Evolutionary conservation across 768 basidiomycete genomes (phyloP).

Genomic region (Macrolepiota fuliginosa): DNA sequence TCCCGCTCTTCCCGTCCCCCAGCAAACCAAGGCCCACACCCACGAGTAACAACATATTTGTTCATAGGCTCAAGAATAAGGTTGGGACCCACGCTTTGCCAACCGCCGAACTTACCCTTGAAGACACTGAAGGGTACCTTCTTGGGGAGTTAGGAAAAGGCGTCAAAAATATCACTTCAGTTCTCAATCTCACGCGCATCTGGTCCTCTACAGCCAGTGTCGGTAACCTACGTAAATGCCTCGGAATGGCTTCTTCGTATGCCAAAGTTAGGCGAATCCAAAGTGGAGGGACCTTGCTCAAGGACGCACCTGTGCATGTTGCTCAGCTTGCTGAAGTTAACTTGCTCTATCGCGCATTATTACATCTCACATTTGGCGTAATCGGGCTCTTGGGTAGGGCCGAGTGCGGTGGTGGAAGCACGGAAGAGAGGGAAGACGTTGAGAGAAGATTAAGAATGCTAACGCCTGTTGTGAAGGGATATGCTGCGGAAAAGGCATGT

Average conservation of each 20-base stretch:
- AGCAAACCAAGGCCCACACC: constrained; percentile 39
- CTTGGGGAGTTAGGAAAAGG: constrained; percentile 59
- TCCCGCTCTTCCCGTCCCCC: constrained; percentile 47
- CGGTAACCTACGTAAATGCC: constrained; percentile 57
- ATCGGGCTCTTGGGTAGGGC: constrained; percentile 57
- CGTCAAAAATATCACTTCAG: constrained; percentile 63
- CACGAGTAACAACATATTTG: constrained; percentile 60
- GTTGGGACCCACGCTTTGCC: constrained; percentile 73
- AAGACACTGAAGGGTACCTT: constrained; percentile 58
- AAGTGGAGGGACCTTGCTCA: constrained; percentile 46
- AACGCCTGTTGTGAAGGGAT: constrained; percentile 71
- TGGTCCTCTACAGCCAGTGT: constrained; percentile 59
- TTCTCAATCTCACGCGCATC: constrained; percentile 76
- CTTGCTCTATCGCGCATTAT: constrained; percentile 62
- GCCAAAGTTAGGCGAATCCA: constrained; percentile 57
- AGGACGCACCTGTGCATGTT: constrained; percentile 60
- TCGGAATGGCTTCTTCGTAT: constrained; percentile 65
- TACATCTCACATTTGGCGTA: constrained; percentile 61
- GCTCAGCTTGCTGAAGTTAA: constrained; percentile 59
- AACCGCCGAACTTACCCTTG: constrained; percentile 70
- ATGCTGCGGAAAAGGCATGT: constrained; percentile 61
- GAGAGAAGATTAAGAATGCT: constrained; percentile 54
- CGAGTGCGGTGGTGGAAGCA: constrained; percentile 43
- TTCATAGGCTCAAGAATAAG: constrained; percentile 79
- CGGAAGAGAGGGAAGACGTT: constrained; percentile 44